A percentile compares a stretch with the other conserved stretches of the same genome.
Evolutionary conservation across 441 rosid species (phyloP).

Genomic region (Brassica balearica): DNA sequence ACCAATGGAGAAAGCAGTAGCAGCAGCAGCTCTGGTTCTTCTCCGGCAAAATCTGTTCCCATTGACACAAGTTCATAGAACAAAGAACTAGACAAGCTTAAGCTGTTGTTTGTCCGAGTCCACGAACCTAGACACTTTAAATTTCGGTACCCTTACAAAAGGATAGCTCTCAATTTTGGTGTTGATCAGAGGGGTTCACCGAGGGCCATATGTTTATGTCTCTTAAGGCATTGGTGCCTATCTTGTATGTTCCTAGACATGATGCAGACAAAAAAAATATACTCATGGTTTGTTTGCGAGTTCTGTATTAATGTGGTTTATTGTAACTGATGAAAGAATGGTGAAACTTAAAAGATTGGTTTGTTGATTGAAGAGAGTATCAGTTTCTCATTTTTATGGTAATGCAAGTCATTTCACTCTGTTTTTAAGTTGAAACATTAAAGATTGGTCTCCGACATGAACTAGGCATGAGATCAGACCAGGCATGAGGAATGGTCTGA

Average conservation of each 20-base stretch:
- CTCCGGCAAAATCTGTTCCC: slow-evolving; percentile 53
- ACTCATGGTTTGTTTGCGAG: slow-evolving; percentile 32
- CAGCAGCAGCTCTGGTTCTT: slow-evolving; percentile 54
- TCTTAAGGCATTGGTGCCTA: slow-evolving; percentile 30
- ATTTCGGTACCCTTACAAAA: slow-evolving; percentile 36
- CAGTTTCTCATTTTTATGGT: slow-evolving; percentile 12
- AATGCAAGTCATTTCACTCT: neutral
- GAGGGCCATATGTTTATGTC: slow-evolving; percentile 41
- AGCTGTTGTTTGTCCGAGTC: slow-evolving; percentile 41
- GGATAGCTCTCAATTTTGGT: slow-evolving; percentile 40
- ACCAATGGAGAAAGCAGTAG: slow-evolving; percentile 49
- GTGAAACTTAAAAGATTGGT: slow-evolving; percentile 1
- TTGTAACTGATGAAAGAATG: slow-evolving; percentile 43
- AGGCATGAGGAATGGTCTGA: neutral
- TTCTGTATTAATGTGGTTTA: slow-evolving; percentile 42
- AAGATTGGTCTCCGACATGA: neutral
- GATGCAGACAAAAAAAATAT: slow-evolving; percentile 25
- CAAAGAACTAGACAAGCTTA: slow-evolving; percentile 43
- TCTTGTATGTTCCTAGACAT: slow-evolving; percentile 40
- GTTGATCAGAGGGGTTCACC: slow-evolving; percentile 41
- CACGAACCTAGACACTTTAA: slow-evolving; percentile 38
- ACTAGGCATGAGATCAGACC: neutral
- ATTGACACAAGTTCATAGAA: slow-evolving; percentile 30
- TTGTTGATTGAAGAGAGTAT: slow-evolving; percentile 2
- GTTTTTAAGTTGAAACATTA: slow-evolving; percentile 5